phyloP scores from a whole-genome alignment of 2,329 filamentous ascomycete genomes.

The Hansfordia pulvinata region DNA sequence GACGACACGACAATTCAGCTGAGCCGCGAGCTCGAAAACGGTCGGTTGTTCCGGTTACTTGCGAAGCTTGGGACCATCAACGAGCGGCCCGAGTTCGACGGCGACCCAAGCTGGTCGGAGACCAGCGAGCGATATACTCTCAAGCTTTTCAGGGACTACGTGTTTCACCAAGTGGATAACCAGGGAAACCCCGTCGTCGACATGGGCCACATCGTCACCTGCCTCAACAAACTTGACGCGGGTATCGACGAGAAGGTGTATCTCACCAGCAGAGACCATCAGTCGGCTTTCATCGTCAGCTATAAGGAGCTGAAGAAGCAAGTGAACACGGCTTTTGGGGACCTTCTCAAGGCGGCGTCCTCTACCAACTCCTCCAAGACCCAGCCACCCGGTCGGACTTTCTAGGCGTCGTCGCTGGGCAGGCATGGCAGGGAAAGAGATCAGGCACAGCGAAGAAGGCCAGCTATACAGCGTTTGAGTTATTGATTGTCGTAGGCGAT shows the following conservation, averaged over 20 bases:
- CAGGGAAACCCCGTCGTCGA: conserved; percentile 75
- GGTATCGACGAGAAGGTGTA: conserved; percentile 78
- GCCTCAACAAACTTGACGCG: conserved; percentile 84
- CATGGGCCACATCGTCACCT: conserved; percentile 74
- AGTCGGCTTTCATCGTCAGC: conserved; percentile 75
- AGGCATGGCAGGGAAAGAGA: too few species aligned
- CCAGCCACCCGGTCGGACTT: conserved; percentile 2
- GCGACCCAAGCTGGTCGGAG: conserved; percentile 73
- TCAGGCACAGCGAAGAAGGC: too few species aligned
- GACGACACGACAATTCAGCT: conserved; percentile 65
- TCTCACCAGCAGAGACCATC: conserved; percentile 78
- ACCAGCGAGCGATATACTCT: conserved; percentile 85
- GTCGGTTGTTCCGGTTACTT: conserved; percentile 65
- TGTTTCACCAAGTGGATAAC: conserved; percentile 89
- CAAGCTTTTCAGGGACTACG: conserved; percentile 91
- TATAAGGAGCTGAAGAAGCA: conserved; percentile 78
- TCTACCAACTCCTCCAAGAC: too few species aligned
- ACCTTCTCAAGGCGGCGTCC: conserved; percentile 39
- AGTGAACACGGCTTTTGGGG: conserved; percentile 40
- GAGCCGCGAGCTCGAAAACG: conserved; percentile 78
- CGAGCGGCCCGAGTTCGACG: conserved; percentile 75
- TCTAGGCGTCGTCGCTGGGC: too few species aligned
- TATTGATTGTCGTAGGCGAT: too few species aligned
- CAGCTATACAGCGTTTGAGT: too few species aligned
- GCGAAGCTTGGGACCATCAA: conserved; percentile 78